A percentile compares a stretch with the other conserved stretches of the same genome.
These are phyloP conservation scores for Ceratobasidium sp. DNA, from an alignment of 1,284 basidiomycete genomes.

Conservation along the genomic window DNA sequence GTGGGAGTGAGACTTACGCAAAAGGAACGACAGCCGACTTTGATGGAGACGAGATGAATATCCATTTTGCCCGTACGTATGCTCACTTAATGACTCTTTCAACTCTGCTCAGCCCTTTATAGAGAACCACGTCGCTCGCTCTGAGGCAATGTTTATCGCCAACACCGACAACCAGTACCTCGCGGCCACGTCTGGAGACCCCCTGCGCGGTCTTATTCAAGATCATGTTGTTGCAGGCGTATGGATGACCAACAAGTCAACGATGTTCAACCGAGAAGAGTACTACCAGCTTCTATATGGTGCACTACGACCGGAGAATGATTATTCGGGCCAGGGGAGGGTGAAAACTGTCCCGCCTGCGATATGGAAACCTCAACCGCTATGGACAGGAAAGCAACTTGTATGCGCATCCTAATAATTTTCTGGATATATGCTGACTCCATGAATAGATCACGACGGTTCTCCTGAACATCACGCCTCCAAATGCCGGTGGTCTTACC, in stretches of 20 bases:
- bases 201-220: constrained; percentile 97
- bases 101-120: constrained; percentile 27
- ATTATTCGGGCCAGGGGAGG: constrained; percentile 74
- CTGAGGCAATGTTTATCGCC: constrained; percentile 94
- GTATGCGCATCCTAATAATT: constrained; percentile 64
- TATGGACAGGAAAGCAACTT: constrained; percentile 99
- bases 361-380: constrained; percentile 88
- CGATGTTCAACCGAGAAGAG: constrained; percentile 95
- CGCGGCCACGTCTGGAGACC: constrained; percentile 97
- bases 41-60: constrained; percentile 99
- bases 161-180: constrained; percentile 99
- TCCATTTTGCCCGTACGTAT: constrained; percentile 93
- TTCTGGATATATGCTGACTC: constrained; percentile 3
- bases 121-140: constrained; percentile 94
- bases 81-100: neutral
- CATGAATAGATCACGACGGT: constrained; percentile 88
- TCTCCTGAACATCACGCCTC: constrained; percentile 91
- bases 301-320: constrained; percentile 90
- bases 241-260: constrained; percentile 98
- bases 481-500: constrained; percentile 85
- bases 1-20: neutral
- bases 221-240: constrained; percentile 99
- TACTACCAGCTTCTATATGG: constrained; percentile 98
- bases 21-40: constrained; percentile 82
- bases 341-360: constrained; percentile 90